phyloP scores from a whole-genome alignment of 2,329 filamentous ascomycete species.

The Phoma sp. region DNA sequence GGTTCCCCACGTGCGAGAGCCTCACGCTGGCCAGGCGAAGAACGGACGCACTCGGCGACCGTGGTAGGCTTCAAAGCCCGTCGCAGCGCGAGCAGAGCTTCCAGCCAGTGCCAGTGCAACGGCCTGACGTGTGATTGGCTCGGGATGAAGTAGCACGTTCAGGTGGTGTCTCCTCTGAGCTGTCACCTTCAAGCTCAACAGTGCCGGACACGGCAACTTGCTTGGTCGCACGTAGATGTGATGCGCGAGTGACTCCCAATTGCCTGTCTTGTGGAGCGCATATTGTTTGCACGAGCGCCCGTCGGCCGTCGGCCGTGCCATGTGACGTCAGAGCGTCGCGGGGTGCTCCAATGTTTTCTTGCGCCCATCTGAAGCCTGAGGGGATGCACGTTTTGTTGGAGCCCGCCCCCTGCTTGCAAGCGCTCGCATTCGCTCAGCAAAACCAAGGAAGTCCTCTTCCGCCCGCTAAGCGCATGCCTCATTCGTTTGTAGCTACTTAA shows the following conservation, averaged over 20 bases:
- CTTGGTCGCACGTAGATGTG: slow-evolving; percentile 2
- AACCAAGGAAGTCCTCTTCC: slow-evolving; percentile 22
- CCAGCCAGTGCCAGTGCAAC: neutral
- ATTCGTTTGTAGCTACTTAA: slow-evolving; percentile 15
- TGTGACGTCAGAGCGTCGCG: slow-evolving; percentile 18
- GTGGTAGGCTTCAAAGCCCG: slow-evolving; percentile 3
- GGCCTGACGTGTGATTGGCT: slow-evolving; percentile 10
- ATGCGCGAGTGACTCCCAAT: slow-evolving; percentile 2
- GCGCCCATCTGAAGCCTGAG: slow-evolving; percentile 12
- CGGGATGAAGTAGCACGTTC: neutral
- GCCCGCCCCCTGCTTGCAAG: slow-evolving; percentile 14
- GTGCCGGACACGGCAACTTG: neutral
- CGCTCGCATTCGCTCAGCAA: slow-evolving; percentile 13
- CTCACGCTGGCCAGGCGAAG: slow-evolving; percentile 1
- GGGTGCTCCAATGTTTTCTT: slow-evolving; percentile 21
- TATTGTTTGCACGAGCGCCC: neutral
- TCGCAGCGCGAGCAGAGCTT: slow-evolving; percentile 4
- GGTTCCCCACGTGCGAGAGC: slow-evolving; percentile 15
- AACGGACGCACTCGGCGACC: slow-evolving; percentile 14
- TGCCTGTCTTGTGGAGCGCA: neutral
- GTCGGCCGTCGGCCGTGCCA: neutral
- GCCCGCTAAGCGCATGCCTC: slow-evolving; percentile 14
- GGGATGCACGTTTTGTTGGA: slow-evolving; percentile 17
- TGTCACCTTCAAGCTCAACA: slow-evolving; percentile 1
- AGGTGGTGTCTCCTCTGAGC: neutral